Percentiles rank a stretch among this genome's conserved stretches.
Conservation (phyloP, 495 filamentous ascomycete genomes). For the Letharia lupina region DNA sequence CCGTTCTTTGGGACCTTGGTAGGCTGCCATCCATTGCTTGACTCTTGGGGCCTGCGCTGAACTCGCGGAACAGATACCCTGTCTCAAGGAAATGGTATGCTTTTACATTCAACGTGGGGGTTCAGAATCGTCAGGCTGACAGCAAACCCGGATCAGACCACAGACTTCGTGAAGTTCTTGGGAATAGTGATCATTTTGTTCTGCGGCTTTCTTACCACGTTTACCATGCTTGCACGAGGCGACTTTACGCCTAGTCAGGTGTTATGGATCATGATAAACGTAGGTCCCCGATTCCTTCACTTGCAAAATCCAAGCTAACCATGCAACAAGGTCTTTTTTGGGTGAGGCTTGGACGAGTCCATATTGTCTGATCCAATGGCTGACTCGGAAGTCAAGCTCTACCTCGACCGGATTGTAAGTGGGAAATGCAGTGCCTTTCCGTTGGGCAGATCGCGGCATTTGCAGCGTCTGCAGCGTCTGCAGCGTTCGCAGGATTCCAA, state of each 20-base stretch:
- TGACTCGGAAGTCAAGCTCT: not conserved
- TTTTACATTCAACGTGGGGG: not conserved
- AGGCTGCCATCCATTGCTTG: slow-evolving; percentile 25
- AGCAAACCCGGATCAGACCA: slow-evolving; percentile 49
- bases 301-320: not conserved
- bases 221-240: slow-evolving; percentile 78
- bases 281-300: slow-evolving; percentile 28
- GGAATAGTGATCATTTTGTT: slow-evolving; percentile 63
- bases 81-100: slow-evolving; percentile 75
- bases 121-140: slow-evolving; percentile 19
- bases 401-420: slow-evolving; percentile 13
- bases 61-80: slow-evolving; percentile 52
- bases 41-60: slow-evolving; percentile 26
- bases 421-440: not conserved
- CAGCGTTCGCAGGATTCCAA: not conserved
- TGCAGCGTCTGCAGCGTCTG: not conserved
- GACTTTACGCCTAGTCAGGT: slow-evolving; percentile 64
- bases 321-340: slow-evolving; percentile 37
- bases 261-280: slow-evolving; percentile 80
- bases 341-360: slow-evolving; percentile 16
- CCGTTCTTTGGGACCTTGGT: slow-evolving; percentile 81
- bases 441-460: slow-evolving; percentile 3
- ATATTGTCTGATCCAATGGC: slow-evolving; percentile 7
- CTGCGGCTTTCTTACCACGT: slow-evolving; percentile 79
- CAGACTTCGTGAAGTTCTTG: slow-evolving; percentile 86